Percentiles rank a stretch among this genome's conserved stretches.
Evolutionary conservation across 495 filamentous ascomycete genomes (phyloP).

Genomic region (Neurospora intermedia): DNA sequence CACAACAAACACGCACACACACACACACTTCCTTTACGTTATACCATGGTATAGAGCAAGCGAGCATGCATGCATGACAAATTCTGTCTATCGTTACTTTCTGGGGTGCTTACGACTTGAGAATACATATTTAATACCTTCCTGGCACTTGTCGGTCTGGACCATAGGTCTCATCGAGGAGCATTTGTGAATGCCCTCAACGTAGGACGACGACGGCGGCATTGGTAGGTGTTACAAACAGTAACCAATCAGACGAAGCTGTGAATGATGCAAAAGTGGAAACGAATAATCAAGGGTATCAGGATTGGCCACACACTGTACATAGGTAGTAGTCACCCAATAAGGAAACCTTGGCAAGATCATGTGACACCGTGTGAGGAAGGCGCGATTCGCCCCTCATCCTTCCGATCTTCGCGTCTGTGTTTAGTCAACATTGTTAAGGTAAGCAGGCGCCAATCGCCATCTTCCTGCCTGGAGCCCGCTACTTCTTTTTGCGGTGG

Average conservation of each 20-base stretch:
- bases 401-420: slow-evolving; percentile 1
- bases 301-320: neutral
- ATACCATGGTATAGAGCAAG: neutral
- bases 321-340: neutral
- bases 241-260: neutral
- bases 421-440: slow-evolving; percentile 2
- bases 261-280: neutral
- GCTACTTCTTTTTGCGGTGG: neutral
- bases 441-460: neutral
- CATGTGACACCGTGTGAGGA: neutral
- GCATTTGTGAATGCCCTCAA: neutral
- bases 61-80: neutral
- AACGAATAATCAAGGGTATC: neutral
- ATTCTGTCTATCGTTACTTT: neutral
- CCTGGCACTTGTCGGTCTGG: neutral
- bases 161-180: neutral
- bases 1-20: neutral
- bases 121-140: neutral
- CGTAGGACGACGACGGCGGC: neutral
- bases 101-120: neutral
- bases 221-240: neutral
- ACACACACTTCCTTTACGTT: neutral
- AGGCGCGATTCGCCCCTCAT: neutral
- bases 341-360: neutral
- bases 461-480: neutral